Evolutionary conservation across 495 filamentous ascomycete genomes (phyloP), one percentile per base, ranked within the genome.

Genomic region (Hypoxylon crocopeplum): DNA sequence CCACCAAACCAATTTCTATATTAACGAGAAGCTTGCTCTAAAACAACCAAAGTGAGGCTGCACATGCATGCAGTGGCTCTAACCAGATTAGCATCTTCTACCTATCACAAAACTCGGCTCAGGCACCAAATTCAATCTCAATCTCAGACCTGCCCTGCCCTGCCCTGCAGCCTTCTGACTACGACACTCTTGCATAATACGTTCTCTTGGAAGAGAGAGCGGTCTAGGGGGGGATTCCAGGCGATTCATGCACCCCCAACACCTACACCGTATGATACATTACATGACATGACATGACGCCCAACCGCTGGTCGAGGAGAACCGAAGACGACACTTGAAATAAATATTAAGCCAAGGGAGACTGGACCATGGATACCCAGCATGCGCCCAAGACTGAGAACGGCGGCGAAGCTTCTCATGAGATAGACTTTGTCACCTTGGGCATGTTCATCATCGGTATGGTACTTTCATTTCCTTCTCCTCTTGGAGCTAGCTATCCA

Each of bases 371-470:
- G 62, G 62, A 65, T 56, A 50, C 39, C 21, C 49, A 59, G 30
- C 15, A 51, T 56, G 50, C 38, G 21, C 55, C 55, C 34, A 63
- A 63, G 21, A 34, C 44, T 7, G 44, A 59, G 21, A 34, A 34
- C n/a, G 48, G 20, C 17, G 60, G 54, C n/a, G 48, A 34, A 25
- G 29, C 38, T 32, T 41, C 55, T 24, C 77, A 77, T 48, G 75
- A 75, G 58, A 84, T 92, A 41, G 89, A 92, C 55, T 92, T 97
- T 66, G 88, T 88, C 62, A 96, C 93, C 0, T 69, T 98, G 66
- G 93, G 91, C 67, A 97, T 97, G 93, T 93, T 97, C 65, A 97
- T 96, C 41, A 89, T 98, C 51, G 93, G 92, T 95, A 82, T 50
- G 70, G 89, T 93, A 82, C 24, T 24, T 22, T 24, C 7, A 20